Percentiles rank a stretch among this genome's conserved stretches.
These are phyloP conservation scores for Asterella californica DNA, from an alignment of 225 moss, liverwort and hornwort genomes.

Conservation along the genomic window DNA sequence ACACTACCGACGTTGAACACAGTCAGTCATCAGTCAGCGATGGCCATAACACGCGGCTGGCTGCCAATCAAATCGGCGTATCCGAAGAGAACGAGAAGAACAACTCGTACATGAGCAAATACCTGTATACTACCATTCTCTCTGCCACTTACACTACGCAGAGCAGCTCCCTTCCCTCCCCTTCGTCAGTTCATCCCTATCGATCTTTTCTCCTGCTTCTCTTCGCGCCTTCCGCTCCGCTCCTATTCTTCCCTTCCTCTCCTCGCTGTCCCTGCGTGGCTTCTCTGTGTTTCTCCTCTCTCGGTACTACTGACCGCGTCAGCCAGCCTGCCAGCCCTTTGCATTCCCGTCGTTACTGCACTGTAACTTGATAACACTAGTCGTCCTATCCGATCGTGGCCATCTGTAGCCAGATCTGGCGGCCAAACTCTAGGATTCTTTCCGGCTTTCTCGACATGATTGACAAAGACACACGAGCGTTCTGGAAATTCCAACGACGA, in stretches of 20 bases:
- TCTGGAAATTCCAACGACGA: too few relatives aligned
- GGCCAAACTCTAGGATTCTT: too few relatives aligned
- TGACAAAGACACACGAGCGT: too few relatives aligned
- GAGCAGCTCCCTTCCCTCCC: not conserved
- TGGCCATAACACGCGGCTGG: not conserved
- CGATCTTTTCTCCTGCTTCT: not conserved
- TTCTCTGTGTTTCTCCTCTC: not conserved
- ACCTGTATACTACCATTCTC: too few relatives aligned
- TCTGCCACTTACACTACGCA: not conserved
- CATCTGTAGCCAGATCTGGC: too few relatives aligned
- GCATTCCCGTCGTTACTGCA: too few relatives aligned
- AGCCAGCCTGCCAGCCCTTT: too few relatives aligned
- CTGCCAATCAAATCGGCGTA: slow-evolving; percentile 3
- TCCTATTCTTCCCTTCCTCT: not conserved
- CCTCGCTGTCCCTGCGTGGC: not conserved
- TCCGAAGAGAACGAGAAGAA: not conserved
- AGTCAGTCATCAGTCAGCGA: not conserved
- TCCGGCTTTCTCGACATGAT: too few relatives aligned
- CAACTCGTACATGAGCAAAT: not conserved
- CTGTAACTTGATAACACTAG: too few relatives aligned
- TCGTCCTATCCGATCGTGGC: too few relatives aligned
- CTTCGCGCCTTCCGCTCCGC: not conserved
- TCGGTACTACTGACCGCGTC: not conserved
- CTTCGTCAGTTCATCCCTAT: not conserved
- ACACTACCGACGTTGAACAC: not conserved